phyloP scores from a whole-genome alignment of 306 rosid genomes.

The Prunus dulcis region DNA sequence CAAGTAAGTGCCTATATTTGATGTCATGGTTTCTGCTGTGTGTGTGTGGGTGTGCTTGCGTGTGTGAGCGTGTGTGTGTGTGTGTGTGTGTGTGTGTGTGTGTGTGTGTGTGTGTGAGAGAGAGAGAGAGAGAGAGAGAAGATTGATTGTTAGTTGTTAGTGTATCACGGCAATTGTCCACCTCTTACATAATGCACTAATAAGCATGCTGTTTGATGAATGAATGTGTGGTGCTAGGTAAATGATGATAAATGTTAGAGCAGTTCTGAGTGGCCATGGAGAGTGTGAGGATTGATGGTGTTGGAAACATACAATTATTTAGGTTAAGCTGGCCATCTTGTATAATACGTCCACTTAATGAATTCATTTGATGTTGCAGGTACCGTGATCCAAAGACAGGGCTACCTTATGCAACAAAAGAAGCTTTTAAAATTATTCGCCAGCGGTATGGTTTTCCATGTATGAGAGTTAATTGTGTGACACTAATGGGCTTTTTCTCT shows the following conservation, averaged over 20 bases:
- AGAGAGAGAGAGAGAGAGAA: background rate
- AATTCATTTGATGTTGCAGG: constrained; percentile 44
- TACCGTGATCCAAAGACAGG: constrained; percentile 94
- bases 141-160: background rate
- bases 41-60: no score
- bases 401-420: constrained; percentile 83
- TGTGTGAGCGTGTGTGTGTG: background rate
- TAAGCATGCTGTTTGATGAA: background rate
- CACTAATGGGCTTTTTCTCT: background rate
- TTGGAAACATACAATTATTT: background rate
- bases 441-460: constrained; percentile 53
- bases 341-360: background rate
- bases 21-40: constrained; percentile 17
- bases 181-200: background rate
- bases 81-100: background rate
- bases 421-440: constrained; percentile 75
- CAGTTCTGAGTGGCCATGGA: background rate
- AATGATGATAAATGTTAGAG: background rate
- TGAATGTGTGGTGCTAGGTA: background rate
- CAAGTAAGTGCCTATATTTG: constrained; percentile 59
- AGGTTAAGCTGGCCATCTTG: background rate
- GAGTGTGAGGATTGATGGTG: background rate
- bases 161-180: background rate
- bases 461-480: background rate
- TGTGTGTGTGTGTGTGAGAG: background rate